Percentiles rank a stretch among this genome's conserved stretches.
Conservation (phyloP, 1,284 basidiomycete species). For the Fistulinella cinereoalba region DNA sequence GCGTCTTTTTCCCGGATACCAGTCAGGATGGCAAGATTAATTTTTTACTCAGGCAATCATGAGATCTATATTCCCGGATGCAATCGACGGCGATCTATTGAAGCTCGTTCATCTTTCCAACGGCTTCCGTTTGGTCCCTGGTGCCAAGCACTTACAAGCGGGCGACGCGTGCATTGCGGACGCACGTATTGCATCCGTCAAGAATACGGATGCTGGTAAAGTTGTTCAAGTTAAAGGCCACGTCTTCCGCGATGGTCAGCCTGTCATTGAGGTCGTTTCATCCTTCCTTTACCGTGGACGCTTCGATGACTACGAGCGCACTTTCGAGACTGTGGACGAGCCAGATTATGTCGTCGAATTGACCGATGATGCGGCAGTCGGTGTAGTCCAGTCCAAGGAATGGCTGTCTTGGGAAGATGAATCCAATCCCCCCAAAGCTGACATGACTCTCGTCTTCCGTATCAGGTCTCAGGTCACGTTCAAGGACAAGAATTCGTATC, state of each 20-base stretch:
- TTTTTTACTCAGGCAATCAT: conserved; percentile 76
- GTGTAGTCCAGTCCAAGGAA: conserved; percentile 92
- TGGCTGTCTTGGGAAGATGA: conserved; percentile 98
- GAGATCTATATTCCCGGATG: conserved; percentile 91
- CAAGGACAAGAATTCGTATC: conserved; percentile 88
- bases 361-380: conserved; percentile 77
- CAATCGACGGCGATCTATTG: conserved; percentile 90
- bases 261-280: conserved; percentile 91
- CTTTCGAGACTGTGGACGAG: conserved; percentile 91
- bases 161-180: conserved; percentile 91
- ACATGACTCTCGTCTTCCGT: conserved; percentile 87
- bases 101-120: conserved; percentile 97
- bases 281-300: conserved; percentile 96
- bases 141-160: conserved; percentile 72
- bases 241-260: conserved; percentile 72
- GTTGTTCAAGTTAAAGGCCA: conserved; percentile 89
- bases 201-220: conserved; percentile 92
- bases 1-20: conserved; percentile 30
- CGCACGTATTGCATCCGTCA: conserved; percentile 86
- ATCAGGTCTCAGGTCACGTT: conserved; percentile 83
- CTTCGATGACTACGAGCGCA: conserved; percentile 92
- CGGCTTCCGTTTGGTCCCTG: conserved; percentile 87
- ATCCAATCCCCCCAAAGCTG: conserved; percentile 72
- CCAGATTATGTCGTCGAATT: conserved; percentile 83
- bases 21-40: conserved; percentile 6